Evolutionary conservation across 495 filamentous ascomycete genomes (phyloP), one percentile per base, ranked within the genome.

Genomic region (Trichoderma gamsii): DNA sequence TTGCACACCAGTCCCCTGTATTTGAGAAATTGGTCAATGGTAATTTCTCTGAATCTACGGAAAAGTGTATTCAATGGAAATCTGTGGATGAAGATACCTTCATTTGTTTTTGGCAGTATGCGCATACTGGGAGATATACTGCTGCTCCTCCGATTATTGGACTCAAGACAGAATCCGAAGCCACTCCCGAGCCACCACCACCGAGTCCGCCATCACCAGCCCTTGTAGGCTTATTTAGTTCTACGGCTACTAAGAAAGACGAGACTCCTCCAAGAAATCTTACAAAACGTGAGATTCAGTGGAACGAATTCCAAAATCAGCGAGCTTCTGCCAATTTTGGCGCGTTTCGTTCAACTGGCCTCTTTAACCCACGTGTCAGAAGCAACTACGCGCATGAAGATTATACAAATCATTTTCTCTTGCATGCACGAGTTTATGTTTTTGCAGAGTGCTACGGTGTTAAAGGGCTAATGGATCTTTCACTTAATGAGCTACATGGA

Each of bases 81-180:
- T 65, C 64, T 44, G 51, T 73, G 15, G 56, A 71, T 32, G 70
- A 71, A 66, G 63, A 71, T 64, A 73, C 71, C 27, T 73, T 73
- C n/a, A 63, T 71, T 18, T 43, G 65, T n/a, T 67, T 73, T 64
- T 71, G 70, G 56, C 64, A 73, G 38, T 73, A 68, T 41, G 68
- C 65, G 6, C 71, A 73, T 65, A 70, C 65, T 23, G 71, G 70
- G 49, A 68, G 71, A 65, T 73, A 73, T 56, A 61, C 41, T 32
- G 64, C 63, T 64, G 23, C 38, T 23, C 4, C 41, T 11, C 51
- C 51, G n/a, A 7, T 21, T n/a, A 56, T n/a, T 21, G 16, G 51
- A 21, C 16, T 23, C 1, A n/a, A n/a, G 25, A 2, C 51, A 23
- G n/a, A 56, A 25, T 11, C n/a, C 21, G 18, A 23, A 25, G 51